Percentiles rank a stretch among this genome's conserved stretches.
phyloP scores from a whole-genome alignment of 345 rosid genomes.

The Linum trigynum region DNA sequence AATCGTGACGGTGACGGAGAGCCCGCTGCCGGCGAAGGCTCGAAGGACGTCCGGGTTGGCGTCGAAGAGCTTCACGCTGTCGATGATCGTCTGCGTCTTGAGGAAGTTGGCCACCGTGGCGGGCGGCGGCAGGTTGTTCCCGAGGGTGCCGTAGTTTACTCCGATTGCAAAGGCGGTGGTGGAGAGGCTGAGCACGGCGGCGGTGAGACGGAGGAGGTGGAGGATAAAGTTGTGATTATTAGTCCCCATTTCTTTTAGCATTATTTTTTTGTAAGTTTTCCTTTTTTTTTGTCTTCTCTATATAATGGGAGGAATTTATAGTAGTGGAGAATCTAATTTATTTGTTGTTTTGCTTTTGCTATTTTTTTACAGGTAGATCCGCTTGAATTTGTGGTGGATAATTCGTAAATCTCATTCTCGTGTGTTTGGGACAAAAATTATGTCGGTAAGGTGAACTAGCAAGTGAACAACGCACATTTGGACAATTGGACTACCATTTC shows the following conservation, averaged over 20 bases:
- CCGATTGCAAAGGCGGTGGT: constrained; percentile 16
- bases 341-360: too few relatives aligned
- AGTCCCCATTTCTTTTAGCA: neutral
- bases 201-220: neutral
- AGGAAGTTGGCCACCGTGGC: constrained; percentile 23
- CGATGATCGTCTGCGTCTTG: constrained; percentile 13
- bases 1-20: constrained; percentile 16
- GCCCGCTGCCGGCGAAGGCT: constrained; percentile 18
- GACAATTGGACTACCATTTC: too few relatives aligned
- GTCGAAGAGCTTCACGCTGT: constrained; percentile 24
- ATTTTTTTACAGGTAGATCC: too few relatives aligned
- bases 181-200: constrained; percentile 12
- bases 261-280: neutral
- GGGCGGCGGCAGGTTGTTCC: constrained; percentile 22
- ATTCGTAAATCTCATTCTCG: too few relatives aligned
- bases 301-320: too few relatives aligned
- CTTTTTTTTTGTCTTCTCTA: neutral
- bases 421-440: too few relatives aligned
- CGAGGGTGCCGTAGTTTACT: constrained; percentile 23
- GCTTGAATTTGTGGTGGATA: too few relatives aligned
- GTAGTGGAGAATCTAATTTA: too few relatives aligned
- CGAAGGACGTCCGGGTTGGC: constrained; percentile 18
- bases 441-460: too few relatives aligned
- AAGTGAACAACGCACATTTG: too few relatives aligned
- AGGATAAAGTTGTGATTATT: too few relatives aligned